Percentiles rank a stretch among this genome's conserved stretches.
phyloP scores from a whole-genome alignment of 441 rosid genomes.

The Theobroma grandiflorum region DNA sequence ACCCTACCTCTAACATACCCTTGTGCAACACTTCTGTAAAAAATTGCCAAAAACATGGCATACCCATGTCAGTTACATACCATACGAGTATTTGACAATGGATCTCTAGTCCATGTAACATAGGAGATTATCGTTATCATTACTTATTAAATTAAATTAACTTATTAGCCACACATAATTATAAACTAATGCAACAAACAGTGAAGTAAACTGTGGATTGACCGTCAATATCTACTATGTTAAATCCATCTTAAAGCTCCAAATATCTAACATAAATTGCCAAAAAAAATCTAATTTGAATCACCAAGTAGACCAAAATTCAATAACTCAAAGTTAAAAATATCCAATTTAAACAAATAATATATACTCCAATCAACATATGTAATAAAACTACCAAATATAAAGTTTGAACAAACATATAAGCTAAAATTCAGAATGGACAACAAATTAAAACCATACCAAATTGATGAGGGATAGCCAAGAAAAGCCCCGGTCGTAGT shows the following conservation, averaged over 20 bases:
- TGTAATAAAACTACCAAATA: neutral
- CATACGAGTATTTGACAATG: neutral
- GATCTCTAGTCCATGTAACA: neutral
- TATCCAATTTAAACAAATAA: neutral
- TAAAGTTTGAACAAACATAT: neutral
- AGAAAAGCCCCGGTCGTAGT: conserved; percentile 35
- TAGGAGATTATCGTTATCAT: neutral
- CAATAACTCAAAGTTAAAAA: neutral
- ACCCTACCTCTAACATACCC: neutral
- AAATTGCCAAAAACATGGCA: neutral
- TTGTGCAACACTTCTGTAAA: neutral
- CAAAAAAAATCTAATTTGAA: neutral
- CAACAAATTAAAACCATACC: conserved; percentile 50
- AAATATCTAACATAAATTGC: neutral
- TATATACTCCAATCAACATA: neutral
- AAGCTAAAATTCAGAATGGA: conserved; percentile 17
- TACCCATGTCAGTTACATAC: neutral
- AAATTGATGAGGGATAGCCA: conserved; percentile 45
- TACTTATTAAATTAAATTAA: neutral
- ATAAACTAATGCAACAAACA: neutral
- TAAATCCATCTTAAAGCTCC: neutral
- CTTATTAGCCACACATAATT: neutral
- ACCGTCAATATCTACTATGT: neutral
- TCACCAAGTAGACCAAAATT: neutral
- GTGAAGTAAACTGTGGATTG: neutral